phyloP scores from a whole-genome alignment of 2,329 filamentous ascomycete species.

The Emericellopsis cladophorae region DNA sequence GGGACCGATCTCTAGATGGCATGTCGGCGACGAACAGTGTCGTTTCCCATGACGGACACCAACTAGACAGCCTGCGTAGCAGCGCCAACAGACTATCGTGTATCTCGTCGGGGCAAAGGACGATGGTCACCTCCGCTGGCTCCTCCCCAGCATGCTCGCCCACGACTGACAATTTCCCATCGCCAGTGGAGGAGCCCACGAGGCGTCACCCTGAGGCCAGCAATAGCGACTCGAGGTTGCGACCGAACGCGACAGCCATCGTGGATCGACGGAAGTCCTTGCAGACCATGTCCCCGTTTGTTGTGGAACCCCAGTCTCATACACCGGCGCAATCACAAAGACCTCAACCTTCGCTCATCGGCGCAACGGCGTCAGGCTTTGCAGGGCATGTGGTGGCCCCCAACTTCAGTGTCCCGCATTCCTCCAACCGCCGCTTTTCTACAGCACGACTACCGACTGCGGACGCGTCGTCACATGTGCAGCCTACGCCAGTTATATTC shows the following conservation, averaged over 20 bases:
- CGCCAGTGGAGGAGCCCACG: slow-evolving; percentile 7
- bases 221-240: slow-evolving; percentile 22
- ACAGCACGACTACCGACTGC: neutral
- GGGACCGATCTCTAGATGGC: slow-evolving; percentile 35
- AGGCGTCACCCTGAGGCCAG: slow-evolving; percentile 9
- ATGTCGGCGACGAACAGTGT: slow-evolving; percentile 44
- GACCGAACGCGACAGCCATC: slow-evolving; percentile 41
- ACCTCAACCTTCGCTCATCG: slow-evolving; percentile 7
- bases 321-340: neutral
- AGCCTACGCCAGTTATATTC: neutral
- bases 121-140: slow-evolving; percentile 43
- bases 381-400: slow-evolving; percentile 19
- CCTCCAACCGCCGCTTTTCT: slow-evolving; percentile 31
- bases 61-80: slow-evolving; percentile 44
- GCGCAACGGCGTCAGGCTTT: slow-evolving; percentile 1
- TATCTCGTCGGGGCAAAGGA: slow-evolving; percentile 48
- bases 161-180: slow-evolving; percentile 33
- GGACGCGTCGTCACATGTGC: neutral
- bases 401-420: slow-evolving; percentile 41
- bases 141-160: slow-evolving; percentile 48
- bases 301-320: slow-evolving; percentile 15
- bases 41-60: slow-evolving; percentile 44
- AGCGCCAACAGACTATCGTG: slow-evolving; percentile 44
- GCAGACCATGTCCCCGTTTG: slow-evolving; percentile 29
- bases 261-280: slow-evolving; percentile 37